Conservation (phyloP, 2,329 filamentous ascomycete species). For the Mollisia scopiformis region DNA sequence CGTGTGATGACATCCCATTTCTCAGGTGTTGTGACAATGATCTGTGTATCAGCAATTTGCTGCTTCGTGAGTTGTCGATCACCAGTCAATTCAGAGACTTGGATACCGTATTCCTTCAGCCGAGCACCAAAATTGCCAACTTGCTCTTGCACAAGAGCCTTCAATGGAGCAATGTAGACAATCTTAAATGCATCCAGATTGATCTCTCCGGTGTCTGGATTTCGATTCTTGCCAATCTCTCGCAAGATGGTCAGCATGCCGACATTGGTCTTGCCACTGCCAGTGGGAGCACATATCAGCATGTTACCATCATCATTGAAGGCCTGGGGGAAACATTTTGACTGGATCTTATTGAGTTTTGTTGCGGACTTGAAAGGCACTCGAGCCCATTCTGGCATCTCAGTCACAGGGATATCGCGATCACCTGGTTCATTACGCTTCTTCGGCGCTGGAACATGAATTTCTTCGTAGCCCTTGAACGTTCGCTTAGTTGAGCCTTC, state of each 20-base stretch:
- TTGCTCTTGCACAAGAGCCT: constrained; percentile 95
- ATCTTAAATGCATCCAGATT: constrained; percentile 98
- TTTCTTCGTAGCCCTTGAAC: constrained; percentile 98
- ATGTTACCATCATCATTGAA: constrained; percentile 96
- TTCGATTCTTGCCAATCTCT: constrained; percentile 93
- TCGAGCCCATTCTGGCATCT: constrained; percentile 91
- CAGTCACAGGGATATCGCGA: constrained; percentile 78
- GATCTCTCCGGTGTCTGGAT: constrained; percentile 88
- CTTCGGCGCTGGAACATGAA: constrained; percentile 93
- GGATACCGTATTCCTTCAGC: constrained; percentile 87
- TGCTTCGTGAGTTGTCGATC: constrained; percentile 98
- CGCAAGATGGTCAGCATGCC: constrained; percentile 96
- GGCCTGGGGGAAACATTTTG: constrained; percentile 86
- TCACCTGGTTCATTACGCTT: constrained; percentile 81
- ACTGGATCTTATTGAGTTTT: constrained; percentile 93
- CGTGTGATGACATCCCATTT: constrained; percentile 99
- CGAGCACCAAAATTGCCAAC: constrained; percentile 96
- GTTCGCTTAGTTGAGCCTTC: constrained; percentile 93
- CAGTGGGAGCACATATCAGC: constrained; percentile 96
- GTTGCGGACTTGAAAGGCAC: constrained; percentile 83
- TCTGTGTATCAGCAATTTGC: constrained; percentile 95
- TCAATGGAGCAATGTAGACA: constrained; percentile 94
- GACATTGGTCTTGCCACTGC: constrained; percentile 97
- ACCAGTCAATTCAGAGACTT: constrained; percentile 93
- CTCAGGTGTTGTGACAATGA: constrained; percentile 97